phyloP scores from a whole-genome alignment of 345 rosid genomes.

The Brassica carinata region DNA sequence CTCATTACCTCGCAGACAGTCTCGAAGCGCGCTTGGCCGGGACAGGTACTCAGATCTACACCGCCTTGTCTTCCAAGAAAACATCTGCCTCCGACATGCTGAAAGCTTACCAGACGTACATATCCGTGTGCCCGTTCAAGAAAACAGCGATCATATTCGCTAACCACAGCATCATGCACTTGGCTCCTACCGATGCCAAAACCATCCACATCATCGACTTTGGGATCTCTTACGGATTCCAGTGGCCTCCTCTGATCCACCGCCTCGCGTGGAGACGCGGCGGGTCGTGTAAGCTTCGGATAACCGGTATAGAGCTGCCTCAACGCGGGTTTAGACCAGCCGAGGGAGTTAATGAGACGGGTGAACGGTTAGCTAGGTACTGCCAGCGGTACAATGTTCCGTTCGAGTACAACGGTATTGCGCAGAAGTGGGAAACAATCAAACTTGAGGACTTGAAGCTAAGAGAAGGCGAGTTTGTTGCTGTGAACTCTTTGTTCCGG shows the following conservation, averaged over 20 bases:
- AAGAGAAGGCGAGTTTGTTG: conserved; percentile 54
- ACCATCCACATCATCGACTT: conserved; percentile 82
- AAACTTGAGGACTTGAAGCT: conserved; percentile 59
- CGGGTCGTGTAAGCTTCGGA: conserved; percentile 71
- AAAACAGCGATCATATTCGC: conserved; percentile 58
- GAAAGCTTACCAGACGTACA: conserved; percentile 60
- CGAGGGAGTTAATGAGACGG: conserved; percentile 62
- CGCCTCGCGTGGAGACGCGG: conserved; percentile 55
- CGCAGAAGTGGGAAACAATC: conserved; percentile 77
- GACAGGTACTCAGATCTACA: conserved; percentile 50
- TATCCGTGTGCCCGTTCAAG: conserved; percentile 59
- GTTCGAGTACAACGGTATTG: conserved; percentile 72
- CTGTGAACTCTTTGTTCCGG: conserved; percentile 62
- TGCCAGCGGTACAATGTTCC: conserved; percentile 66
- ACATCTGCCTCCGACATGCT: conserved; percentile 59
- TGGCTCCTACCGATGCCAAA: conserved; percentile 41
- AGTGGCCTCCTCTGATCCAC: conserved; percentile 76
- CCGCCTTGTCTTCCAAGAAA: conserved; percentile 47
- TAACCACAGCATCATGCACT: conserved; percentile 48
- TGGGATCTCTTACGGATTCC: conserved; percentile 79
- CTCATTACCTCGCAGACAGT: conserved; percentile 76
- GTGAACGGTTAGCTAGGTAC: conserved; percentile 65
- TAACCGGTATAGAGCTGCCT: conserved; percentile 86
- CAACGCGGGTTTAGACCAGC: conserved; percentile 83
- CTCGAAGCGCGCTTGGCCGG: conserved; percentile 79